Base-by-base conservation (phyloP, 2,329 filamentous ascomycete genomes). In the Epichloe brachyelytri region DNA sequence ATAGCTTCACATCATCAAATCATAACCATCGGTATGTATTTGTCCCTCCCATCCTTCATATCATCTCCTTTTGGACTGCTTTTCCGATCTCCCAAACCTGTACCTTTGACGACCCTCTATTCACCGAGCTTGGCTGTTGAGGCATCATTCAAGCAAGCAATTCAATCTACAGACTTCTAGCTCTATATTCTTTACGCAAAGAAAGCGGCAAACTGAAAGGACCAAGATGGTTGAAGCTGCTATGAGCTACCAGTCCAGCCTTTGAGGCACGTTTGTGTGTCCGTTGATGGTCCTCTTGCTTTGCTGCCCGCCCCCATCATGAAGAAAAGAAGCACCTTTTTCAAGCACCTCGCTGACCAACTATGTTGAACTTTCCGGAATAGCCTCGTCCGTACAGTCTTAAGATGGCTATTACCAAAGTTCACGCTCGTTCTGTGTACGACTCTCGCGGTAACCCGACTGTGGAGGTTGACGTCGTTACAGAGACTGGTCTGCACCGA, bases 391-490 rank as follows among this genome's bases (percentile, higher is more conserved):
- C 26, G 26, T 17, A 30, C n/a, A 41, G 49, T 46, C 50, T 52
- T 63, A 90, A 68, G 61, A 98, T 98, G 93, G 77, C 86, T 66
- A 88, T 93, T 73, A 82, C 83, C 72, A 91, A 90, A 79, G 80
- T 93, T 69, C 86, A 90, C 80, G 87, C 86, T 68, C 86, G 93
- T 69, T 90, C 85, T 67, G 89, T 98, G 78, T 98, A 91, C 82
- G 93, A 98, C 82, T 97, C 93, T 71, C 91, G 93, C 69, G 82
- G 82, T 70, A 98, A 98, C 84, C 93, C 93, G 66, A 98, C 93
- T 69, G 91, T 96, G 67, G 91, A 97, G 80, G 91, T 97, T 65
- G 91, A 96, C 71, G 82, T 96, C 63, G 86, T 95, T 75, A 96
- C 90, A 63, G 88, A 95, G 77, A 94, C 86, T 64, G 91, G 91